Conservation (phyloP, 805 yeast genomes). For the Blastobotrys peoriensis region DNA sequence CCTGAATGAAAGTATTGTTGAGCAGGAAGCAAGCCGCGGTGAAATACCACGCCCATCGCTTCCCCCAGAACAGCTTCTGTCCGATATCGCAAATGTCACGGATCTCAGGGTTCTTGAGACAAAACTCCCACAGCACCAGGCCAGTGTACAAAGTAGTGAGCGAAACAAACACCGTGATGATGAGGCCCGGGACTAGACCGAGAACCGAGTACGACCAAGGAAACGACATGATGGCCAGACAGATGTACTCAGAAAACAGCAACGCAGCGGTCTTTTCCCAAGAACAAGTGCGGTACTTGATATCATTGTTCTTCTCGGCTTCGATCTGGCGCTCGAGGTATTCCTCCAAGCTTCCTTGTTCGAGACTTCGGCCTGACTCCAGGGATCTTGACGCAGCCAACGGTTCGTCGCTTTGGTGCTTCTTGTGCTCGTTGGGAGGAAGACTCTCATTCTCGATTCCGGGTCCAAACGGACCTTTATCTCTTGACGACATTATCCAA, state of each 20-base stretch:
- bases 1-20: constrained; percentile 53
- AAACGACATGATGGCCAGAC: constrained; percentile 59
- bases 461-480: no score
- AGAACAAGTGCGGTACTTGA: constrained; percentile 47
- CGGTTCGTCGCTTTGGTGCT: no score
- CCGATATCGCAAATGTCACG: constrained; percentile 56
- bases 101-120: constrained; percentile 47
- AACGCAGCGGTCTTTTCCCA: constrained; percentile 59
- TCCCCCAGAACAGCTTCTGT: constrained; percentile 47
- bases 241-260: constrained; percentile 53
- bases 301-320: constrained; percentile 21
- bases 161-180: constrained; percentile 47
- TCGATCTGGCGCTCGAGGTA: constrained; percentile 13
- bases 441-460: no score
- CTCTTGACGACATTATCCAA: no score
- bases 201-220: constrained; percentile 60
- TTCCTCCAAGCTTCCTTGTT: constrained; percentile 9
- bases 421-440: no score
- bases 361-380: no score
- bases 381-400: no score
- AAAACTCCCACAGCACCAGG: constrained; percentile 47
- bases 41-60: constrained; percentile 48
- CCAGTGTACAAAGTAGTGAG: constrained; percentile 51
- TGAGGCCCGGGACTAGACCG: constrained; percentile 54
- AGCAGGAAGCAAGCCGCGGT: constrained; percentile 50